Evolutionary conservation across 2,329 filamentous ascomycete species (phyloP).

Genomic region (Penicillium crustosum): DNA sequence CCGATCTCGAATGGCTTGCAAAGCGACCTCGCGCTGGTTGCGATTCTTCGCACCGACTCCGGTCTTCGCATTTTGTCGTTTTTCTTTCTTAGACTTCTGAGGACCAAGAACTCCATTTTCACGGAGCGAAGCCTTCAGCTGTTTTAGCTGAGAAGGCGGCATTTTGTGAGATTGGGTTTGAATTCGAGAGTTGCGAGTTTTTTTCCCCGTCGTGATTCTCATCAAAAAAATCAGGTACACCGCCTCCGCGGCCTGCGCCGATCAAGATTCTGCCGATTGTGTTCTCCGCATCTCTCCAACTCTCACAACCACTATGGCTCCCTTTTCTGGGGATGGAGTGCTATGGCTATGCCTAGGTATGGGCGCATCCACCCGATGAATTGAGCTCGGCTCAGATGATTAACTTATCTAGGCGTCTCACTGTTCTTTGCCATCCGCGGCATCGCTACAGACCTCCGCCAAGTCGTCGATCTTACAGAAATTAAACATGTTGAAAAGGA

Average conservation of each 20-base stretch:
- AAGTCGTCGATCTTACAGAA: conserved; percentile 50
- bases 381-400: rapidly evolving
- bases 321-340: conserved; percentile 37
- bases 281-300: conserved; percentile 24
- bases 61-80: conserved; percentile 69
- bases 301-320: conserved; percentile 30
- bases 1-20: conserved; percentile 85
- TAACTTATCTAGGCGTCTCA: conserved; percentile 34
- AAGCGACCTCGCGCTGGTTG: conserved; percentile 71
- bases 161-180: conserved; percentile 51
- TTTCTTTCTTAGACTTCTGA: conserved; percentile 93
- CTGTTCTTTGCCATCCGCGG: conserved; percentile 55
- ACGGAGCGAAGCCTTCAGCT: conserved; percentile 83
- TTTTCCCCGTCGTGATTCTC: conserved; percentile 24
- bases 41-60: conserved; percentile 70
- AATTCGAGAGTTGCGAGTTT: conserved; percentile 26
- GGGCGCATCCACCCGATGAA: neutral
- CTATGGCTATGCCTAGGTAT: conserved; percentile 43
- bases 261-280: conserved; percentile 32
- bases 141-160: conserved; percentile 95
- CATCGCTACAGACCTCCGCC: conserved; percentile 54
- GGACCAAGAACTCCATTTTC: conserved; percentile 89
- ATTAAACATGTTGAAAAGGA: conserved; percentile 65
- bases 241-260: conserved; percentile 31
- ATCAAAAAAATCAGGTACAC: conserved; percentile 35